Evolutionary conservation across 1,139 yeast genomes (phyloP).

Genomic region (Suhomyces terraborum): DNA sequence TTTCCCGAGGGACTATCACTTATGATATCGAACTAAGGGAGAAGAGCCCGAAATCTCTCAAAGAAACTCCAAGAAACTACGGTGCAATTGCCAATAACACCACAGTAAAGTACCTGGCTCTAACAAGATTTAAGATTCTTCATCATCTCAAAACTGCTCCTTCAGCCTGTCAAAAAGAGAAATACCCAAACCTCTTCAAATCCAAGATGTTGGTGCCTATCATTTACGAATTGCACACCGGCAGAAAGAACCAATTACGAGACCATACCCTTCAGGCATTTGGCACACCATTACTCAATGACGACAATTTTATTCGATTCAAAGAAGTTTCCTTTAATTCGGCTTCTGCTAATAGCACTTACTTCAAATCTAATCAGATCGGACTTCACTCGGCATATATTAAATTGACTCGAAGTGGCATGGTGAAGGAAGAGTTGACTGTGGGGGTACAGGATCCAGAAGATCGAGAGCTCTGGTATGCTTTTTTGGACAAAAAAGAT

Average conservation of each 20-base stretch:
- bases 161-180: conserved; percentile 2
- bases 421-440: conserved; percentile 16
- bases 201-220: conserved; percentile 21
- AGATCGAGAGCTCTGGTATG: conserved; percentile 26
- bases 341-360: conserved; percentile 18
- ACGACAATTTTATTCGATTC: conserved; percentile 25
- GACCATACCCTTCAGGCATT: conserved; percentile 28
- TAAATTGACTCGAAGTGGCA: conserved; percentile 12
- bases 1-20: conserved; percentile 18
- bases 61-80: no score
- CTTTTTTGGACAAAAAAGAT: conserved; percentile 17
- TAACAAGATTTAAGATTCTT: conserved; percentile 21
- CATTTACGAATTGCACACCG: conserved; percentile 25
- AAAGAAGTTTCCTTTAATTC: conserved; percentile 11
- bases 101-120: conserved; percentile 14
- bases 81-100: no score
- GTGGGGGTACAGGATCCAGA: conserved; percentile 16
- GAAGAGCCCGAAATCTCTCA: conserved; percentile 2
- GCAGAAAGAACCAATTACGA: conserved; percentile 31
- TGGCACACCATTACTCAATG: conserved; percentile 25
- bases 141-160: conserved; percentile 14
- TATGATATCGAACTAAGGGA: conserved; percentile 16
- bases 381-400: conserved; percentile 28
- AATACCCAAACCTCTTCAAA: conserved; percentile 19
- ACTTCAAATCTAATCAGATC: conserved; percentile 25